Evolutionary conservation across 306 rosid genomes (phyloP).

Genomic region (Cicer pinnatifidum): DNA sequence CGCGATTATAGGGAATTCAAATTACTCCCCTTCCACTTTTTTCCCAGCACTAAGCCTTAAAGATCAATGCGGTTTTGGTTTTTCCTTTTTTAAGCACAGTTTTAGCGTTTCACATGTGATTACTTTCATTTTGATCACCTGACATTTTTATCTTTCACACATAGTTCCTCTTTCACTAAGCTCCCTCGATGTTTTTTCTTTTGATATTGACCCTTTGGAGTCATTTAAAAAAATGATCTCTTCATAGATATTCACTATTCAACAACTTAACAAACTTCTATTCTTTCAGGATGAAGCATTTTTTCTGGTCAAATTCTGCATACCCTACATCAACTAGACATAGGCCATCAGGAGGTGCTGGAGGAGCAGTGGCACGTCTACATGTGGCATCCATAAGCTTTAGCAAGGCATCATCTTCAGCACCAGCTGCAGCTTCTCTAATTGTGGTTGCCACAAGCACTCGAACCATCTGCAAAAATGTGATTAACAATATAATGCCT

Average conservation of each 20-base stretch:
- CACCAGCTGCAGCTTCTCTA: constrained; percentile 96
- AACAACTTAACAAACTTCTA: constrained; percentile 36
- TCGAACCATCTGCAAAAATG: constrained; percentile 77
- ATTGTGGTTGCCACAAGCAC: constrained; percentile 92
- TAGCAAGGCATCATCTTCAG: constrained; percentile 77
- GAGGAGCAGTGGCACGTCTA: constrained; percentile 95
- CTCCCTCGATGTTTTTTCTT: background rate
- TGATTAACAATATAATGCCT: background rate
- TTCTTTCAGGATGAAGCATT: constrained; percentile 59
- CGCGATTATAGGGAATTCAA: background rate
- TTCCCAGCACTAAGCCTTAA: background rate
- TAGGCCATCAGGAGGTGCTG: constrained; percentile 93
- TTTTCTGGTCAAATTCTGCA: constrained; percentile 59
- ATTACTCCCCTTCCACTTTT: background rate
- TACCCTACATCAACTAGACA: constrained; percentile 92
- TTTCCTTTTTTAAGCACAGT: background rate
- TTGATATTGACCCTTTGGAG: background rate
- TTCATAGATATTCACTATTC: background rate
- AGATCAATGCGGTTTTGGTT: background rate
- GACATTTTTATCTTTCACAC: background rate
- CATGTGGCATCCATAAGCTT: constrained; percentile 85
- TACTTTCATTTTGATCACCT: background rate
- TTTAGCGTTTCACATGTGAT: background rate
- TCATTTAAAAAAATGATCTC: background rate
- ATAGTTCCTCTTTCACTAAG: background rate